Evolutionary conservation across 768 basidiomycete species (phyloP).

Genomic region (Tricholoma saponaceum): DNA sequence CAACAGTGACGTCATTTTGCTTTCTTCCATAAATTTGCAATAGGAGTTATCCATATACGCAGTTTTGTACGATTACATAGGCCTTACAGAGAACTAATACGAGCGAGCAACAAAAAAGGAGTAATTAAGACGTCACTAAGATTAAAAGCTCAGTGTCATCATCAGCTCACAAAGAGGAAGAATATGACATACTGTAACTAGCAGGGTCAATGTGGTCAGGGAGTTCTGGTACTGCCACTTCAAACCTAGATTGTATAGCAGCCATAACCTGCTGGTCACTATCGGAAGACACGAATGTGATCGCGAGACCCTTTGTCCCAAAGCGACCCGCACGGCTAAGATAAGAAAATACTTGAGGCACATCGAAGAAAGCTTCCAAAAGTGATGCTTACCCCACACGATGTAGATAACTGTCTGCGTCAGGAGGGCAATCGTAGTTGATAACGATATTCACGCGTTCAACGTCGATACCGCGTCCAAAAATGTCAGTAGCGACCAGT

Average conservation of each 20-base stretch:
- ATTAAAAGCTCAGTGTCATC: conserved; percentile 1
- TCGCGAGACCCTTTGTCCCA: conserved; percentile 98
- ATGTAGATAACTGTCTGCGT: conserved; percentile 98
- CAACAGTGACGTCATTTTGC: too few species aligned
- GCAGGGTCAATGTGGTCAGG: conserved; percentile 93
- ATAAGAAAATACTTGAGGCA: not conserved
- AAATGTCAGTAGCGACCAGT: conserved; percentile 97
- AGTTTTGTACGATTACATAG: conserved; percentile 3
- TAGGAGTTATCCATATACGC: conserved; percentile 14
- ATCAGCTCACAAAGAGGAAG: not conserved
- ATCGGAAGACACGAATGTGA: conserved; percentile 94
- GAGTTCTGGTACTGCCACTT: conserved; percentile 93
- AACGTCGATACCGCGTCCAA: conserved; percentile 98
- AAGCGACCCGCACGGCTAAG: conserved; percentile 94
- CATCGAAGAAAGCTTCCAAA: not conserved
- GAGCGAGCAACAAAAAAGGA: conserved; percentile 2
- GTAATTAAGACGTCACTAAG: conserved; percentile 22
- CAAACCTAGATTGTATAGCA: conserved; percentile 93
- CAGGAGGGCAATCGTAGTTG: conserved; percentile 97
- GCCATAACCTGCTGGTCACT: conserved; percentile 92
- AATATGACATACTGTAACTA: conserved; percentile 77
- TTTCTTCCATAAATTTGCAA: not conserved
- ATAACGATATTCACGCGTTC: conserved; percentile 99
- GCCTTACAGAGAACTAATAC: not conserved
- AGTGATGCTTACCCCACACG: conserved; percentile 75